Base-by-base conservation (phyloP, 257 asterid species). In the Solanum appendiculatum region DNA sequence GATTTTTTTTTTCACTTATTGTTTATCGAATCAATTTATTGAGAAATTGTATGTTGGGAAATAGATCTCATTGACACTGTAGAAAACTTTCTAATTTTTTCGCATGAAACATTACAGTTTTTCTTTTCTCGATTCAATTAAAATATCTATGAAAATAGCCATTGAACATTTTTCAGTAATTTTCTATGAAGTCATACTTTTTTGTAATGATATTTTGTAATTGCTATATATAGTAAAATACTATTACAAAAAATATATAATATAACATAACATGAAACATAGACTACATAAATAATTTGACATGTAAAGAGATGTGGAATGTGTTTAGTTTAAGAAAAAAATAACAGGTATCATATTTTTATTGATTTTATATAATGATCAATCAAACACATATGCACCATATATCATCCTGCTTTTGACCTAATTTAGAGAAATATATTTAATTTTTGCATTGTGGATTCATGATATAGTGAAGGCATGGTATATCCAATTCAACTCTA, bases 1-100 rank as follows among this genome's bases (percentile, higher is more conserved):
- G 1, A 11, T 25, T 11, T 25, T 3, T 9, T 58, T 0, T 3
- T 9, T 58, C 0, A n/a, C 7, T 10, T 12, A 0, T n/a, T 63
- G 5, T 2, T 5, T 23, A 25, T 5, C 2, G 8, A 25, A 64
- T n/a, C 8, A 5, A 2, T 25, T 64, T 1, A 5, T 3, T 64
- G 1, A 64, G 5, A 64, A 64, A 64, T n/a, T 63, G 5, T 1
- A 64, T n/a, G 8, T 5, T 64, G 16, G 2, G 13, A 63, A 63
- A n/a, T 25, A 63, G 1, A 63, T 9, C 29, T 60, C 29, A 9
- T 5, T 9, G 1, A 58, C 12, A 58, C 23, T 23, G 5, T 21
- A 15, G 23, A 25, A 8, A 56, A 56, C 5, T 20, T 56, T 20
- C 2, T 1, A 60, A 60, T 23, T 23, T 23, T 23, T 58, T 58